Evolutionary conservation across 768 basidiomycete genomes (phyloP).

Genomic region (Neoboletus subvelutipes): DNA sequence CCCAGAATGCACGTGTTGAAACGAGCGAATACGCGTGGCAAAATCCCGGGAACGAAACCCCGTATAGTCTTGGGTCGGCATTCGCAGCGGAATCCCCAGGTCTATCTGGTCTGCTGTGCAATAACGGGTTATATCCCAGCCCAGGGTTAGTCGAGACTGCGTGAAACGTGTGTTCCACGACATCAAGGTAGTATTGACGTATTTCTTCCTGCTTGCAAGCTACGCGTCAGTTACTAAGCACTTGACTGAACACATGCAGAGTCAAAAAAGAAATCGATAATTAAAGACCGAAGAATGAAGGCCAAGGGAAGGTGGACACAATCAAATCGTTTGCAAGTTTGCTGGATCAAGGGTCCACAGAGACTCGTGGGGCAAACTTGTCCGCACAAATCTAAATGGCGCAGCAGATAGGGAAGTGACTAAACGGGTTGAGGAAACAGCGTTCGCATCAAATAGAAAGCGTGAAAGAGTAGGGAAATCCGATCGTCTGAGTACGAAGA

Average conservation of each 20-base stretch:
- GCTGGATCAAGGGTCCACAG: conserved; percentile 20
- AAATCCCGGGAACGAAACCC: conserved; percentile 30
- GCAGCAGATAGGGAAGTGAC: conserved; percentile 3
- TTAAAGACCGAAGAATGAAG: conserved; percentile 10
- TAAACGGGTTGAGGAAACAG: conserved; percentile 2
- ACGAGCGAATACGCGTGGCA: conserved; percentile 56
- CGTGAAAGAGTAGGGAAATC: conserved; percentile 2
- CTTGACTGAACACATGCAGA: conserved; percentile 6
- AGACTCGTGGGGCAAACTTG: conserved; percentile 6
- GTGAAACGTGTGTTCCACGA: conserved; percentile 32
- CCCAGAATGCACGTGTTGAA: conserved; percentile 78
- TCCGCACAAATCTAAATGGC: conserved; percentile 8
- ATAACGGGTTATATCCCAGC: background rate
- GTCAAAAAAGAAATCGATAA: conserved; percentile 10
- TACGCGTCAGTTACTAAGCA: conserved; percentile 19
- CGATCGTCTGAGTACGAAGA: conserved; percentile 12
- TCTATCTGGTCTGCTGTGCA: background rate
- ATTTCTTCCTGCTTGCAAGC: conserved; percentile 32
- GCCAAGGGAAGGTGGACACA: conserved; percentile 8
- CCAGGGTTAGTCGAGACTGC: conserved; percentile 9
- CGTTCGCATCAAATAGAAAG: conserved; percentile 6
- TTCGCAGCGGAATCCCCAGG: background rate
- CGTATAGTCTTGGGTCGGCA: conserved; percentile 1
- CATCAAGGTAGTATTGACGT: conserved; percentile 32
- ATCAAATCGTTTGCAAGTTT: conserved; percentile 1